Evolutionary conservation across 306 rosid species (phyloP).

Genomic region (Prinsepia uniflora): DNA sequence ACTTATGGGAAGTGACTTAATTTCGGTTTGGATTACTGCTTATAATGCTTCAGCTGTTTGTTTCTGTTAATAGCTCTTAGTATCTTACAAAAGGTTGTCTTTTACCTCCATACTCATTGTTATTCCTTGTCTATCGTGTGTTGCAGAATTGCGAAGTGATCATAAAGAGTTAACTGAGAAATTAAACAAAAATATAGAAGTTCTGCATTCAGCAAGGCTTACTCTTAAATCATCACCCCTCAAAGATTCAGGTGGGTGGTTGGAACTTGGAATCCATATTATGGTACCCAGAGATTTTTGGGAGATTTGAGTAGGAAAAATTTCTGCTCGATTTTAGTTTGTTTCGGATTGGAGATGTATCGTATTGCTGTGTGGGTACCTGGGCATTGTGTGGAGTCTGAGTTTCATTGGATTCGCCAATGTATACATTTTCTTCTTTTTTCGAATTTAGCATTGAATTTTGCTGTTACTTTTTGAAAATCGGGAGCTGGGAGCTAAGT

Average conservation of each 20-base stretch:
- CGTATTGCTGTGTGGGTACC: background rate
- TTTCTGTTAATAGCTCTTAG: background rate
- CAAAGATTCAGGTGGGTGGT: slow-evolving; percentile 47
- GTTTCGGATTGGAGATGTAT: background rate
- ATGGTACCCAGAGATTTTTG: background rate
- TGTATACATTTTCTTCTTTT: background rate
- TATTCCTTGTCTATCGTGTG: background rate
- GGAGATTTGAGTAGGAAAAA: background rate
- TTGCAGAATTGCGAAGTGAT: slow-evolving; percentile 71
- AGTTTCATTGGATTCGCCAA: background rate
- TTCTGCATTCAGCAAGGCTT: slow-evolving; percentile 66
- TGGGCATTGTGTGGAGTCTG: background rate
- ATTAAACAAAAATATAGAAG: slow-evolving; percentile 58
- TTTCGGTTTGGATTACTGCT: background rate
- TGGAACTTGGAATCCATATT: background rate
- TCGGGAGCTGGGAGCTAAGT: background rate
- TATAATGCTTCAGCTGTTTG: background rate
- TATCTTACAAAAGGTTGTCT: background rate
- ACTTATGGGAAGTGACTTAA: too few species aligned
- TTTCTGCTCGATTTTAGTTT: background rate
- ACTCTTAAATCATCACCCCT: slow-evolving; percentile 35
- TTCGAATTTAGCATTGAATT: background rate
- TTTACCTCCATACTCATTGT: background rate
- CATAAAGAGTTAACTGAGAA: slow-evolving; percentile 66
- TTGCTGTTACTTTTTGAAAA: background rate